Conservation (phyloP, 73 alveolate species). For the Urostyla sp. region DNA sequence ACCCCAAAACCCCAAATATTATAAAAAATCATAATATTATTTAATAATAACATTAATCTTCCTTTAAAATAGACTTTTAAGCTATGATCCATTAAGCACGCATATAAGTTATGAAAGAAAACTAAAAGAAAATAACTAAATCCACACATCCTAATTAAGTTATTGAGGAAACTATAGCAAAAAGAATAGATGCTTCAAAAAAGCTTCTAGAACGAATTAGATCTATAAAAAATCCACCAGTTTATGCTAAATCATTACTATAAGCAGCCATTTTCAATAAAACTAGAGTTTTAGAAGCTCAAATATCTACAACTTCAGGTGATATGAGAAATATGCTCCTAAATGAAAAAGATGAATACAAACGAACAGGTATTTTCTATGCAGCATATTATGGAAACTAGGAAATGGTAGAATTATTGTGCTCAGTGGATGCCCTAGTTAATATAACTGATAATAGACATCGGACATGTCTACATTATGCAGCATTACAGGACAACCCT, state of each 20-base stretch:
- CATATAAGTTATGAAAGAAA: conserved; percentile 5
- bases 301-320: conserved; percentile 14
- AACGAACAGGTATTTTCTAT: conserved; percentile 46
- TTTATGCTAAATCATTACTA: conserved; percentile 33
- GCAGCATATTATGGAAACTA: conserved; percentile 29
- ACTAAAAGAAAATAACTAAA: neutral
- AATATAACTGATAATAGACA: conserved; percentile 39
- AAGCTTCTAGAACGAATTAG: conserved; percentile 17
- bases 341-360: conserved; percentile 25
- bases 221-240: conserved; percentile 29
- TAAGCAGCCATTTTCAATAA: conserved; percentile 48
- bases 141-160: no score
- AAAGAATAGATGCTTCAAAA: conserved; percentile 30
- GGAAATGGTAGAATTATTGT: conserved; percentile 34
- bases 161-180: conserved; percentile 18
- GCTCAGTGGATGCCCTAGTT: conserved; percentile 17
- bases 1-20: no score
- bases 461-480: conserved; percentile 63
- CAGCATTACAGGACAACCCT: conserved; percentile 47
- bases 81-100: conserved; percentile 29
- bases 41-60: no score
- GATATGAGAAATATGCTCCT: conserved; percentile 2
- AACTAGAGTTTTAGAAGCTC: conserved; percentile 51
- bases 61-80: conserved; percentile 25
- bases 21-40: no score